Base-by-base conservation (phyloP, 2,329 filamentous ascomycete genomes). In the Sordariomycetes sp. region DNA sequence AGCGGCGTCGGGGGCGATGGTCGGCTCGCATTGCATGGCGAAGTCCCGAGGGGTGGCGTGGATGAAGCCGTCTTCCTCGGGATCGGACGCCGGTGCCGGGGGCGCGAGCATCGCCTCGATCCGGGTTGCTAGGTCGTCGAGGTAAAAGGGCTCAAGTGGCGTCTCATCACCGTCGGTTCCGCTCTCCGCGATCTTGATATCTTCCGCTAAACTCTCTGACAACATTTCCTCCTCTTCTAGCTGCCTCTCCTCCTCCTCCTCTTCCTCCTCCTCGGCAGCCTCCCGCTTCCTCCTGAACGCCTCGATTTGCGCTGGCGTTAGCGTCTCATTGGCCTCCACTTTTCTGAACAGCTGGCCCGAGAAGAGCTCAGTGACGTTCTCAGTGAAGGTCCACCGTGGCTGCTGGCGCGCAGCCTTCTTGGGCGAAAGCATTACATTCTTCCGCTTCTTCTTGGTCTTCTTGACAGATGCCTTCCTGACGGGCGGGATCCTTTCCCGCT, bases 281-380 rank as follows among this genome's bases (percentile, higher is more conserved):
- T 70, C 67, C 32, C 69, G 64, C 24, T 62, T 74, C 64, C 68
- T 70, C 54, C 71, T 75, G 24, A 77, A 72, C 55, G 74, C 71
- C 62, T 80, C 74, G 25, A 83, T 69, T 43, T 76, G 75, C 37
- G 75, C 73, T 20, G 80, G 76, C 12, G 80, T 79, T 14, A 84
- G 68, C 72, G 83, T 81, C 68, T 86, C 82, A 56, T 83, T 79
- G 0, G 76, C 81, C 61, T 85, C 80, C 57, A 80, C 73, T 53
- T 75, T 75, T 61, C 74, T 74, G 65, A 85, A 83, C 53, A 79
- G 71, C 51, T 78, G 79, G 20, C 77, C 76, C 50, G 72, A 78
- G 60, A 86, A 75, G 12, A 83, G 70, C 34, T 81, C 81, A n/a
- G 78, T 74, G 63, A 85, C 73, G 61, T 81, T 82, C 56, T 81